phyloP scores from a whole-genome alignment of 306 rosid species.

The Cyclanthera cordifolia region DNA sequence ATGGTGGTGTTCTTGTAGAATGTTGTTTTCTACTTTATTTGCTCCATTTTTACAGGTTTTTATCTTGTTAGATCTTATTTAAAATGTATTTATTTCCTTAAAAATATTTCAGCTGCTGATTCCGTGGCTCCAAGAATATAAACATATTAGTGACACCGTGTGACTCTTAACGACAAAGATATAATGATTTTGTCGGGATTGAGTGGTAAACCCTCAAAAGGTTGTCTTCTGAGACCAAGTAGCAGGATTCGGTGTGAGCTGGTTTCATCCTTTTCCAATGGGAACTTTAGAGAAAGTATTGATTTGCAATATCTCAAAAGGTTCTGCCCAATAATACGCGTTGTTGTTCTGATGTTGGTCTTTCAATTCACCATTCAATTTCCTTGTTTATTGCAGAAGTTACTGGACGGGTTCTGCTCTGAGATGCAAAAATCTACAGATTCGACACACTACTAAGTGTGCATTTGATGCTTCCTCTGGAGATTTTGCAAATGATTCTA shows the following conservation, averaged over 20 bases:
- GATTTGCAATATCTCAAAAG: conserved; percentile 31
- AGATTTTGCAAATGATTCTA: conserved; percentile 40
- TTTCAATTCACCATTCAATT: conserved; percentile 7
- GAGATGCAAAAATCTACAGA: conserved; percentile 16
- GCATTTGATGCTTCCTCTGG: conserved; percentile 80
- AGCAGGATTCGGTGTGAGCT: conserved; percentile 17
- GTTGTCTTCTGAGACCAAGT: conserved; percentile 33
- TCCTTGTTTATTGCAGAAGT: conserved; percentile 16
- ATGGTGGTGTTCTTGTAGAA: not conserved
- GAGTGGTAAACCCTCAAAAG: conserved; percentile 45
- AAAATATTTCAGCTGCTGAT: conserved; percentile 12
- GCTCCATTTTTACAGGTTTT: not conserved
- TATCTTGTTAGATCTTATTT: conserved; percentile 1
- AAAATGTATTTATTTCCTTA: not conserved
- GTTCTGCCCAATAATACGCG: conserved; percentile 24
- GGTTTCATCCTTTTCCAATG: conserved; percentile 18
- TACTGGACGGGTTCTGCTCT: conserved; percentile 22
- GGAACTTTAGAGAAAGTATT: conserved; percentile 21
- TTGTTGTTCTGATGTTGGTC: not conserved
- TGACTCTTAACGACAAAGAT: not conserved
- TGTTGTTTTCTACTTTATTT: not conserved
- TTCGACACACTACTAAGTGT: conserved; percentile 36
- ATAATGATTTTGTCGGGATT: conserved; percentile 52
- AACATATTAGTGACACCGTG: conserved; percentile 6
- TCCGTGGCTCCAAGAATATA: not conserved